Evolutionary conservation across 345 rosid species (phyloP).

Genomic region (Eutrema heterophyllum): DNA sequence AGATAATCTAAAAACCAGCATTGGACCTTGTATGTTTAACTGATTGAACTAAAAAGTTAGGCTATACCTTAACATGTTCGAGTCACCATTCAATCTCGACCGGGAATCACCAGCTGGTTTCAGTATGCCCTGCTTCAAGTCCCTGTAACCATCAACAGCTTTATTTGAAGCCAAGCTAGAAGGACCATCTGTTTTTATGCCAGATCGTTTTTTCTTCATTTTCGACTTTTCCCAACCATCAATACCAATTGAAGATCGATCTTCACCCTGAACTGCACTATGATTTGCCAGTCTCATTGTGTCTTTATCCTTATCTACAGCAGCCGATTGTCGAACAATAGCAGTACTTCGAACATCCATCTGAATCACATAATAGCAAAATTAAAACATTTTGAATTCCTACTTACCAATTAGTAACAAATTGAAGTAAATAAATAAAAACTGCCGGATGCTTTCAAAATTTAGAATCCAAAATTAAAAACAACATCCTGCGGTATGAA

Average conservation of each 20-base stretch:
- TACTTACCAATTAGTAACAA: background rate
- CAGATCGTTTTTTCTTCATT: constrained; percentile 96
- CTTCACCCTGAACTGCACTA: constrained; percentile 63
- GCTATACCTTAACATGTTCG: constrained; percentile 72
- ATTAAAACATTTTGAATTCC: background rate
- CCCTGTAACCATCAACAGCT: constrained; percentile 65
- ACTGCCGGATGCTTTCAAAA: background rate
- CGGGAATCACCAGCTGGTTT: constrained; percentile 59
- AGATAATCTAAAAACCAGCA: background rate
- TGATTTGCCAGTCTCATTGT: constrained; percentile 52
- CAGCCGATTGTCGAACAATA: constrained; percentile 56
- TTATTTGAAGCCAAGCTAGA: constrained; percentile 51
- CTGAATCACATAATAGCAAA: constrained; percentile 37
- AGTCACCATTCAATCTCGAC: constrained; percentile 69
- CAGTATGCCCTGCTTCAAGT: constrained; percentile 70
- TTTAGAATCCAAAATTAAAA: background rate
- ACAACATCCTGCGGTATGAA: background rate
- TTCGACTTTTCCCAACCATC: constrained; percentile 98
- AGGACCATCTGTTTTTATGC: constrained; percentile 71
- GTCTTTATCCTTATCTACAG: constrained; percentile 74
- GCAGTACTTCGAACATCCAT: constrained; percentile 68
- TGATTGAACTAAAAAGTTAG: constrained; percentile 1
- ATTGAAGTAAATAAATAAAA: background rate
- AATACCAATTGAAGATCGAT: constrained; percentile 64
- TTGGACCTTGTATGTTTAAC: background rate